These are phyloP conservation scores for Pythium chondricola DNA, from an alignment of 352 stramenopile species.

Conservation along the genomic window DNA sequence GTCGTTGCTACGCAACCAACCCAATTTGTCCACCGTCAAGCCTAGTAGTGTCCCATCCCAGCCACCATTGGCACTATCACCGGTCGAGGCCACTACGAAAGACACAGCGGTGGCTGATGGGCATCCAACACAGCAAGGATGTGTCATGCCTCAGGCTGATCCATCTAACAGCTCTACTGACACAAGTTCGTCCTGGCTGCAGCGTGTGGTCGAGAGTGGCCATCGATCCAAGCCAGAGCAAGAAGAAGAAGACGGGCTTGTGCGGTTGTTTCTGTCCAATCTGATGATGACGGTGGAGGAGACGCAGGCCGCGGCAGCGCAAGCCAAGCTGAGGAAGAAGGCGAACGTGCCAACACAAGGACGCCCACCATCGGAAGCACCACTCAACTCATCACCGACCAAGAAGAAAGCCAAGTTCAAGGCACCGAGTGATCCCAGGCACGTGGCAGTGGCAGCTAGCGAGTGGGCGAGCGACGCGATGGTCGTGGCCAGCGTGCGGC, in stretches of 20 bases:
- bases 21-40: neutral
- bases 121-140: too few species aligned
- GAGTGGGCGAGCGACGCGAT: slow-evolving; percentile 7
- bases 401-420: slow-evolving; percentile 9
- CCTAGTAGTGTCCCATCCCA: too few species aligned
- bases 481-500: slow-evolving; percentile 10
- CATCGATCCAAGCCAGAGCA: neutral
- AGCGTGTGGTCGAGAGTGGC: neutral
- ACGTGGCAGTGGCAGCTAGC: neutral
- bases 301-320: slow-evolving; percentile 15
- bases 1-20: slow-evolving; percentile 25
- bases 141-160: too few species aligned
- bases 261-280: slow-evolving; percentile 27
- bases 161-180: too few species aligned
- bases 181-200: slow-evolving; percentile 1
- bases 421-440: neutral
- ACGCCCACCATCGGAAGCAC: slow-evolving; percentile 3
- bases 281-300: slow-evolving; percentile 35
- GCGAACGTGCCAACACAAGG: slow-evolving; percentile 30
- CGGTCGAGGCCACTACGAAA: neutral
- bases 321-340: slow-evolving; percentile 29
- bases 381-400: neutral
- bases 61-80: too few species aligned
- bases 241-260: slow-evolving; percentile 12
- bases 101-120: too few species aligned